Evolutionary conservation across 768 basidiomycete species (phyloP), one percentile per base, ranked within the genome.

Genomic region (Hypsizygus marmoreus): DNA sequence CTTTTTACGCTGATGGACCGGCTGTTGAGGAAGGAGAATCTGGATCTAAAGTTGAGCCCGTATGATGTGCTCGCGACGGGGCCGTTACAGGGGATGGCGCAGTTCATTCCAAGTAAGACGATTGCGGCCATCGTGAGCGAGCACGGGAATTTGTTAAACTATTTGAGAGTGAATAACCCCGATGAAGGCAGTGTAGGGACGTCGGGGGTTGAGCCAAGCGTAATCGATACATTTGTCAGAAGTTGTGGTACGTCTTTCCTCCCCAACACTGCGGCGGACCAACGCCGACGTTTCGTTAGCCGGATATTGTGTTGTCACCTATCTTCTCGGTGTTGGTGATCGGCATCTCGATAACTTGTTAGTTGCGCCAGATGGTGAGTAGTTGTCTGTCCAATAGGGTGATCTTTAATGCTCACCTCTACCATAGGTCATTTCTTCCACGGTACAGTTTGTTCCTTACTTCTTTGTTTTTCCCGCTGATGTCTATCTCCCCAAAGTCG

Each of bases 1-100:
- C 76, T 98, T n/a, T 95, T 99, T 66, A 97, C 94, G 12, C 81
- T 99, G 20, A 99, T 99, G 97, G 94, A 99, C 62, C 78, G 89
- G 37, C 67, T 99, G 19, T 68, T 98, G 50, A 73, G 93, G 46
- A 95, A 95, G 67, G 97, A 98, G 71, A 97, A 97, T 62, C 65
- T 99, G 41, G 97, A 98, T 61, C 71, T 98, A 46, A 91, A 92
- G 61, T 63, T 99, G 45, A 92, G 81, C 47, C 91, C 93, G 4
- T 97, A 97, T 58, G 84, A 88, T 50, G 97, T 98, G 2, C 70
- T 99, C 14, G 95, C 97, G 13, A 98, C 95, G 0, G 92, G 92
- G 1, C 80, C 86, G 1, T 69, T 84, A 40, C 95, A 97, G 62
- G 97, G 97, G 2, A 97, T 99, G 95, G 88, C 77, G 13, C 93